Percentiles rank a stretch among this genome's conserved stretches.
Evolutionary conservation across 768 basidiomycete species (phyloP).

Genomic region (Collybiopsis luxurians): DNA sequence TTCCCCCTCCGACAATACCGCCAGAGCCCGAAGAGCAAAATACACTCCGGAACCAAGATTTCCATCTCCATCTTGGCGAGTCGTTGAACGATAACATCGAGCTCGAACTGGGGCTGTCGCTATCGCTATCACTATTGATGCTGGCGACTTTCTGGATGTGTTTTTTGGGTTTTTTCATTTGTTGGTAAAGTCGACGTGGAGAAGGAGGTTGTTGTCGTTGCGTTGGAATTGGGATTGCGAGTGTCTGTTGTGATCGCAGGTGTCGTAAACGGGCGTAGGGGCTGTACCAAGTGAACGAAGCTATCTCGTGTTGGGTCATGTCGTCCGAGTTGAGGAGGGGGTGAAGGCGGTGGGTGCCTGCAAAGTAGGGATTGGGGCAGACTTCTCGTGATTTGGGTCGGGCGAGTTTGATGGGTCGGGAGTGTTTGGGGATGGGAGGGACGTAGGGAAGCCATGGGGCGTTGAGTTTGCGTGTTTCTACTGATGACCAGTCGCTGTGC

Average conservation of each 20-base stretch:
- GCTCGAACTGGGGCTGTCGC: neutral
- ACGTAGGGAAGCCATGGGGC: conserved; percentile 12
- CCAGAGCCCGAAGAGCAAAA: neutral
- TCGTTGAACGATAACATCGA: neutral
- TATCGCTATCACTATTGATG: neutral
- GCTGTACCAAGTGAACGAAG: conserved; percentile 5
- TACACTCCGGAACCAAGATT: neutral
- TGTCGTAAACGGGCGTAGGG: conserved; percentile 2
- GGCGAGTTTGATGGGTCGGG: neutral
- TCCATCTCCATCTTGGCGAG: neutral
- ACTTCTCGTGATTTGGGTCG: neutral
- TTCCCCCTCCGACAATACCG: no score
- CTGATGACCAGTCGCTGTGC: conserved; percentile 11
- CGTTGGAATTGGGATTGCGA: no score
- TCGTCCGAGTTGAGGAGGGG: neutral
- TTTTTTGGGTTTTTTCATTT: no score
- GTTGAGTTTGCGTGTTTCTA: conserved; percentile 2
- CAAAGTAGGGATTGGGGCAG: neutral
- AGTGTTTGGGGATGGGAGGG: conserved; percentile 8
- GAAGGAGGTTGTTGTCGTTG: neutral
- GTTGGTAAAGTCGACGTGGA: no score
- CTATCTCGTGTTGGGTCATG: neutral
- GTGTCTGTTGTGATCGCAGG: no score
- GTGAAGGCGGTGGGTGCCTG: neutral
- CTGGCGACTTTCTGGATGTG: no score